A percentile compares a stretch with the other conserved stretches of the same genome.
Conservation (phyloP, 2,329 filamentous ascomycete genomes). For the Exophiala lecanii-corni region DNA sequence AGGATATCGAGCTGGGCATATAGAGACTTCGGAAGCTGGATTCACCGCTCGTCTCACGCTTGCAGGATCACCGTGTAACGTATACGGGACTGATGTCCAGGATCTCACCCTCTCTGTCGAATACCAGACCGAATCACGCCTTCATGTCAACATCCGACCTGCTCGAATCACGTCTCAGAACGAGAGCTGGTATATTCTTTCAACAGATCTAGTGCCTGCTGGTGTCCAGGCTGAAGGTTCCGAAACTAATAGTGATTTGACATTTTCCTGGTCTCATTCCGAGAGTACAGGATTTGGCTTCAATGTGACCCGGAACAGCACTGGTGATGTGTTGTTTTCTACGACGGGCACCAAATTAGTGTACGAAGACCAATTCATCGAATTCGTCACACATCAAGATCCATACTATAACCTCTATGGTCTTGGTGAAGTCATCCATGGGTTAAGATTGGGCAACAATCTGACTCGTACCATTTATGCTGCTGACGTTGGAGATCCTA, state of each 20-base stretch:
- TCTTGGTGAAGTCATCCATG: conserved; percentile 68
- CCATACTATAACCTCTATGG: conserved; percentile 73
- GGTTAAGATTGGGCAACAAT: conserved; percentile 67
- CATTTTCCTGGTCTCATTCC: conserved; percentile 51
- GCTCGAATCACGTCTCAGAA: conserved; percentile 59
- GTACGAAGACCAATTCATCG: conserved; percentile 73
- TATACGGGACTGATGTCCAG: conserved; percentile 71
- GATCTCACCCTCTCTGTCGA: conserved; percentile 63
- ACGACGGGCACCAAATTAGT: conserved; percentile 62
- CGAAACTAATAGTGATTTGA: conserved; percentile 39
- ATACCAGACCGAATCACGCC: conserved; percentile 59
- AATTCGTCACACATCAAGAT: conserved; percentile 62
- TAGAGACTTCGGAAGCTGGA: conserved; percentile 43
- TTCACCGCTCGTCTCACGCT: conserved; percentile 50
- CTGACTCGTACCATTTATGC: conserved; percentile 65
- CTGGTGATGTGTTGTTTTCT: conserved; percentile 63
- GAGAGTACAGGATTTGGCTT: conserved; percentile 52
- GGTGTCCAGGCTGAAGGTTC: conserved; percentile 45
- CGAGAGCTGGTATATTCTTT: conserved; percentile 62
- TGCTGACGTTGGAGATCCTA: conserved; percentile 62
- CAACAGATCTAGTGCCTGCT: conserved; percentile 58
- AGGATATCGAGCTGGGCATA: conserved; percentile 52
- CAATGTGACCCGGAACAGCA: conserved; percentile 53
- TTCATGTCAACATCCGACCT: conserved; percentile 68
- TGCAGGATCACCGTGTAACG: conserved; percentile 59